Percentiles rank a stretch among this genome's conserved stretches.
phyloP scores from a whole-genome alignment of 768 basidiomycete genomes.

The Cyclocybe aegerita region DNA sequence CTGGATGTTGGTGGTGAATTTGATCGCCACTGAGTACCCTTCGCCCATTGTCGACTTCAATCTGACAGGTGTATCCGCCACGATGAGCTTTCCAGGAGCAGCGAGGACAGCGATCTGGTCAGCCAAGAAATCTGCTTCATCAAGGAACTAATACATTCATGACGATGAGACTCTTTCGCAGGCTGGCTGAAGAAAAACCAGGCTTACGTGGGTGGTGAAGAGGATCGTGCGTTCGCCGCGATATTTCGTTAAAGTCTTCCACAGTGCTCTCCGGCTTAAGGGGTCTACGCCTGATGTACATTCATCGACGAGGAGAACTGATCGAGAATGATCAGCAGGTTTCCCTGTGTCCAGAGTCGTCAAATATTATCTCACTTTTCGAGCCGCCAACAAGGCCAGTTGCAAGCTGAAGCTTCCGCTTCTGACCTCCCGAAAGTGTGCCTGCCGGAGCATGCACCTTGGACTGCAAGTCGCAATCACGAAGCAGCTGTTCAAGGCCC shows the following conservation, averaged over 20 bases:
- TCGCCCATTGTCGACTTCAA: constrained; percentile 70
- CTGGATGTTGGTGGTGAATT: constrained; percentile 31
- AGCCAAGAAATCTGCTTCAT: constrained; percentile 77
- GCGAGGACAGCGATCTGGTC: constrained; percentile 76
- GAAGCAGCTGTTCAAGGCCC: constrained; percentile 61
- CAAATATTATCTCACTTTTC: constrained; percentile 40
- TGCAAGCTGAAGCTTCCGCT: constrained; percentile 79
- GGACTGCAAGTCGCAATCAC: constrained; percentile 70
- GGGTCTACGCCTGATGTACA: constrained; percentile 85
- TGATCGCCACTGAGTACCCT: constrained; percentile 66
- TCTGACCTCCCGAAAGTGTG: constrained; percentile 78
- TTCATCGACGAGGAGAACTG: constrained; percentile 60
- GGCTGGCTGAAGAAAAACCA: neutral
- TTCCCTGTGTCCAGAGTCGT: neutral
- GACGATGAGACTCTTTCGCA: neutral
- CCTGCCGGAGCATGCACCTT: constrained; percentile 68
- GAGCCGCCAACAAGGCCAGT: constrained; percentile 78
- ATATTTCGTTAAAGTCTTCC: constrained; percentile 70
- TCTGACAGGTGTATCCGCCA: constrained; percentile 68
- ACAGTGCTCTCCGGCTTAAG: constrained; percentile 72
- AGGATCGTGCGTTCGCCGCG: constrained; percentile 66
- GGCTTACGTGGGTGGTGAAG: constrained; percentile 74
- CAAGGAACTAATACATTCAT: constrained; percentile 51
- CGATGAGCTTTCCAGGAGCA: constrained; percentile 76
- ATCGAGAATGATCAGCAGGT: neutral